Evolutionary conservation across 768 basidiomycete species (phyloP).

Genomic region (Pleurotus sapidus): DNA sequence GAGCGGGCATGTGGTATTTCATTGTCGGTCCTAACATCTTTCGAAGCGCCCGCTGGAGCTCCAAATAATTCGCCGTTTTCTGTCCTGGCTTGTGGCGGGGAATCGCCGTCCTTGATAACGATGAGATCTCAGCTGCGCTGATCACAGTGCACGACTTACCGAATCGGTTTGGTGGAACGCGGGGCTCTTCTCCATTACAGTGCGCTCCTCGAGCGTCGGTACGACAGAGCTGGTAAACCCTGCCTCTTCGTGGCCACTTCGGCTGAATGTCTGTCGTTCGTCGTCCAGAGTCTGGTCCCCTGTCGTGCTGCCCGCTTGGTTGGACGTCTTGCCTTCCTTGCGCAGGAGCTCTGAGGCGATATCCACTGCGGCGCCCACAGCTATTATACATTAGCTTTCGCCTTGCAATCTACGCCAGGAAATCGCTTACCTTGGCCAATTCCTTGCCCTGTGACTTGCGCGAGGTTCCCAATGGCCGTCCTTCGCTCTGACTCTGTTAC

Average conservation of each 20-base stretch:
- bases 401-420: not conserved
- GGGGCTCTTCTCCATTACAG: conserved; percentile 46
- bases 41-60: conserved; percentile 52
- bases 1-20: conserved; percentile 45
- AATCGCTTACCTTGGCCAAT: conserved; percentile 46
- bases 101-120: not conserved
- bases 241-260: conserved; percentile 45
- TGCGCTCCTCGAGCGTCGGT: conserved; percentile 71
- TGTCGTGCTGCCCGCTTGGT: conserved; percentile 32
- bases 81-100: conserved; percentile 27
- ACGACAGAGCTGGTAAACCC: conserved; percentile 64
- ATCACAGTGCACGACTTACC: not conserved
- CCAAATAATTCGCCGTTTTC: conserved; percentile 47
- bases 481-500: conserved; percentile 34
- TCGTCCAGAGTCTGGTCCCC: conserved; percentile 41
- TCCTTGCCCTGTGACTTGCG: conserved; percentile 34
- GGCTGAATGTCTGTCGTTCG: conserved; percentile 51
- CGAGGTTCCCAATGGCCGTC: conserved; percentile 27
- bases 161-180: conserved; percentile 25
- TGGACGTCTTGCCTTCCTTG: conserved; percentile 40
- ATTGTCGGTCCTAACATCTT: conserved; percentile 36
- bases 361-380: conserved; percentile 35
- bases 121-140: not conserved
- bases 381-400: conserved; percentile 24
- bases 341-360: conserved; percentile 34